Percentiles rank a stretch among this genome's conserved stretches.
Evolutionary conservation across 73 alveolate species (phyloP).

Genomic region (Paramecium sexaurelia): DNA sequence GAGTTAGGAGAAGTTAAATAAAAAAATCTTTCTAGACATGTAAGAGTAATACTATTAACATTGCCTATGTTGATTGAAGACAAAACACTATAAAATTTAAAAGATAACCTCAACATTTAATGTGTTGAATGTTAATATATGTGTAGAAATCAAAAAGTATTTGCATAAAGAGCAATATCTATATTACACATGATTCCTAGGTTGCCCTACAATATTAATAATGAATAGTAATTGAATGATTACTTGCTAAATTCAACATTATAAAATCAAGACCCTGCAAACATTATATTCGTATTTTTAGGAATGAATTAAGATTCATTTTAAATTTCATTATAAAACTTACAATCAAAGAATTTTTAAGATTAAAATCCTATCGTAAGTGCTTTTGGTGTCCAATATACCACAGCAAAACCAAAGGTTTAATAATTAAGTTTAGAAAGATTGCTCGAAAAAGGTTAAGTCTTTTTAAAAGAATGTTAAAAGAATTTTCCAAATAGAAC

Average conservation of each 20-base stretch:
- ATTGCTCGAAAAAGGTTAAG: background rate
- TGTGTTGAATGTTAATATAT: constrained; percentile 40
- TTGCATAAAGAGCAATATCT: constrained; percentile 16
- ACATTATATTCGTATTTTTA: background rate
- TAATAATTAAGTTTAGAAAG: background rate
- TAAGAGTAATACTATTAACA: constrained; percentile 12
- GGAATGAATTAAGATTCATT: background rate
- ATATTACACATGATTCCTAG: constrained; percentile 33
- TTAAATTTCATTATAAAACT: background rate
- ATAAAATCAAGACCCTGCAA: background rate
- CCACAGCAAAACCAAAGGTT: constrained; percentile 25
- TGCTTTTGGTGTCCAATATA: background rate
- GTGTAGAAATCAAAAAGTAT: constrained; percentile 34
- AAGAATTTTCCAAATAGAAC: constrained; percentile 45
- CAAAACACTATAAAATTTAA: background rate
- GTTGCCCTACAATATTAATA: background rate
- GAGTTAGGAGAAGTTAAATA: background rate
- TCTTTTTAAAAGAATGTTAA: background rate
- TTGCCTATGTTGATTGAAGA: constrained; percentile 1
- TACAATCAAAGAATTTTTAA: background rate
- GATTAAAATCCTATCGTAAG: background rate
- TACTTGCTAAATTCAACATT: background rate
- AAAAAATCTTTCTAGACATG: background rate
- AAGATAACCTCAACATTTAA: background rate
- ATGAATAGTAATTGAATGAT: constrained; percentile 16